Evolutionary conservation across 805 yeast genomes (phyloP), one percentile per base, ranked within the genome.

Genomic region (Sporopachydermia lactativora): DNA sequence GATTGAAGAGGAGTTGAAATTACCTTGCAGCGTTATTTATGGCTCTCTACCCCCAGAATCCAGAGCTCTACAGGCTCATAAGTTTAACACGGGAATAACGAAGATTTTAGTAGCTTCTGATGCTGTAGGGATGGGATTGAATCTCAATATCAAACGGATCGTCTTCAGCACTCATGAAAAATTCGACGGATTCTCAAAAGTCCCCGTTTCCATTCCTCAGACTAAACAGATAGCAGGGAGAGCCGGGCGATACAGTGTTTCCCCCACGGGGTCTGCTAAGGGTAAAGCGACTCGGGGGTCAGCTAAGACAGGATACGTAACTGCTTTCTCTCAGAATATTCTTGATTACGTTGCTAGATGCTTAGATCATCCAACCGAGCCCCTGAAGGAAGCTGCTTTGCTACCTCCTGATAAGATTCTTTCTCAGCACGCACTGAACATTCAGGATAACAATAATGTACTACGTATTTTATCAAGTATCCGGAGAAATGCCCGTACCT

Each of bases 21-120:
- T 73, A 24, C 77, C 71, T 52, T 94, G 89, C 42, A 95, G 94
- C 1, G 86, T 92, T 2, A 78, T 92, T 19, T 92, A 92, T 54
- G 99, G 99, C 16, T 88, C 95, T 0, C 64, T 92, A 36, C 99
- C 99, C 0, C 95, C 97, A 1, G 97, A 92, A 54, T 84, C 89
- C 0, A 71, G 99, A 48, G 74, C 85, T 2, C 74, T 75, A 47
- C 96, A 92, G 53, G 95, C 96, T 0, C 57, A 64, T 18, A 65
- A 71, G 38, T 92, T 92, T 58, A 92, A 92, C 53, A 61, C 54
- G n/a, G 89, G 94, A 2, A 70, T 71, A 28, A 80, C 75, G 46
- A 92, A 88, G 51, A 69, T 82, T n/a, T 64, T 92, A 34, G 82
- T 92, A 4, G 97, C 98, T 1, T 82, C 95, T 2, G 97, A 92